Conservation (phyloP, 306 rosid genomes). For the Arachis stenosperma region DNA sequence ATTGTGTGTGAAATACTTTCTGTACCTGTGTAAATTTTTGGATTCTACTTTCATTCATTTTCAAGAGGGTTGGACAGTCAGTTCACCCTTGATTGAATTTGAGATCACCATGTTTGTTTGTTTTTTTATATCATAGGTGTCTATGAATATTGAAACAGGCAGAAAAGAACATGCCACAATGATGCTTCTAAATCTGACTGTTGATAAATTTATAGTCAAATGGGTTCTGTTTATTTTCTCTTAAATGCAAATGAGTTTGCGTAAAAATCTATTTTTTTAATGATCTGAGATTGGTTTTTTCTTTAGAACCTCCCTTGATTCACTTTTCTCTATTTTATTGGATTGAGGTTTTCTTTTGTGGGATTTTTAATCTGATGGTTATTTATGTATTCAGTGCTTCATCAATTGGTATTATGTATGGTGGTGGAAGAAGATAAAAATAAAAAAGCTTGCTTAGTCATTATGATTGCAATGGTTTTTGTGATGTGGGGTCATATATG, state of each 20-base stretch:
- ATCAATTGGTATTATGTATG: slow-evolving; percentile 27
- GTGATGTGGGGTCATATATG: slow-evolving; percentile 26
- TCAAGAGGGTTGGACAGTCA: too few species aligned
- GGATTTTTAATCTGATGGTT: slow-evolving; percentile 18
- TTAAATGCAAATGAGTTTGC: slow-evolving; percentile 44
- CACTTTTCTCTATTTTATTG: slow-evolving; percentile 36
- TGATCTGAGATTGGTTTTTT: slow-evolving; percentile 34
- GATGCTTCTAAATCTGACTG: too few species aligned
- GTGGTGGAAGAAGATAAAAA: neutral
- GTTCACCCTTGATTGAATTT: too few species aligned
- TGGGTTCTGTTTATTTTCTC: slow-evolving; percentile 46
- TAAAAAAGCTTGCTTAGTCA: slow-evolving; percentile 29
- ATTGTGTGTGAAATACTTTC: too few species aligned
- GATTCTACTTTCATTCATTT: too few species aligned
- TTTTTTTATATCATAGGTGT: too few species aligned
- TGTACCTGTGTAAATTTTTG: too few species aligned
- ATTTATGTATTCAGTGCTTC: neutral
- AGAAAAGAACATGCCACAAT: too few species aligned
- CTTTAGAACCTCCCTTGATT: slow-evolving; percentile 30
- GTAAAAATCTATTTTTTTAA: slow-evolving; percentile 43
- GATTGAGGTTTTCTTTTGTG: slow-evolving; percentile 33
- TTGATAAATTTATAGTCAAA: too few species aligned
- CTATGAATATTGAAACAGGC: too few species aligned
- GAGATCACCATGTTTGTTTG: too few species aligned
- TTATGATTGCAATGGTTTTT: slow-evolving; percentile 32